A percentile compares a stretch with the other conserved stretches of the same genome.
Evolutionary conservation across 2,329 filamentous ascomycete species (phyloP).

Genomic region (Dryadomyces quercivorus): DNA sequence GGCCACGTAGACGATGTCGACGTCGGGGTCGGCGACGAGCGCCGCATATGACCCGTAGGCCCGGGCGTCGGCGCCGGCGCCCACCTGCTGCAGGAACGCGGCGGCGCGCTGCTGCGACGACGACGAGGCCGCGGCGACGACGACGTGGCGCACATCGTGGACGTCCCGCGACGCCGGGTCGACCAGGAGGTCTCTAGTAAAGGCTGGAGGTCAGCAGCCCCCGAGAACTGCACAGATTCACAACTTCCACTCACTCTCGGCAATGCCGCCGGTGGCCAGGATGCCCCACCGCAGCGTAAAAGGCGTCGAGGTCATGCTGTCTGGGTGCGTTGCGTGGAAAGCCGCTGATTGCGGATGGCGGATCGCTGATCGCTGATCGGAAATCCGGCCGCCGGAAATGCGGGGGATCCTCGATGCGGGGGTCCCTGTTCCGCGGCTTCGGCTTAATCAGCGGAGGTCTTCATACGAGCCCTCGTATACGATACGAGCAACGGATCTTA

Average conservation of each 20-base stretch:
- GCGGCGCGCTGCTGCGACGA: conserved; percentile 56
- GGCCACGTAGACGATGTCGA: conserved; percentile 81
- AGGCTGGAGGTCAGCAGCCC: conserved; percentile 27
- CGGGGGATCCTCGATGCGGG: too few species aligned
- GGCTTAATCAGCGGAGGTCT: too few species aligned
- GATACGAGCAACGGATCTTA: too few species aligned
- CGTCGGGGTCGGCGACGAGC: conserved; percentile 62
- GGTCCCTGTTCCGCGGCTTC: too few species aligned
- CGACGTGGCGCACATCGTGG: conserved; percentile 60
- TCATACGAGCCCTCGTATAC: too few species aligned
- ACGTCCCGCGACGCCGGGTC: conserved; percentile 60
- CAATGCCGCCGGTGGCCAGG: conserved; percentile 48
- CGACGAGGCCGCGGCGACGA: conserved; percentile 72
- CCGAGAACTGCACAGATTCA: too few species aligned
- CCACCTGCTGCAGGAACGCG: conserved; percentile 59
- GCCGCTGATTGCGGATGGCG: neutral
- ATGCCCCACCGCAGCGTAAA: conserved; percentile 46
- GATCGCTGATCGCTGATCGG: neutral
- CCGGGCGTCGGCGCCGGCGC: conserved; percentile 51
- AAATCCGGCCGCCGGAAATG: too few species aligned
- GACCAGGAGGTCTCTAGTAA: conserved; percentile 66
- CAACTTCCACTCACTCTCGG: conserved; percentile 31
- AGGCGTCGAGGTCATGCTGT: conserved; percentile 12
- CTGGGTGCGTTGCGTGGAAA: neutral
- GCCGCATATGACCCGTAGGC: conserved; percentile 74